Evolutionary conservation across 495 filamentous ascomycete genomes (phyloP).

Genomic region (Xylaria grammica): DNA sequence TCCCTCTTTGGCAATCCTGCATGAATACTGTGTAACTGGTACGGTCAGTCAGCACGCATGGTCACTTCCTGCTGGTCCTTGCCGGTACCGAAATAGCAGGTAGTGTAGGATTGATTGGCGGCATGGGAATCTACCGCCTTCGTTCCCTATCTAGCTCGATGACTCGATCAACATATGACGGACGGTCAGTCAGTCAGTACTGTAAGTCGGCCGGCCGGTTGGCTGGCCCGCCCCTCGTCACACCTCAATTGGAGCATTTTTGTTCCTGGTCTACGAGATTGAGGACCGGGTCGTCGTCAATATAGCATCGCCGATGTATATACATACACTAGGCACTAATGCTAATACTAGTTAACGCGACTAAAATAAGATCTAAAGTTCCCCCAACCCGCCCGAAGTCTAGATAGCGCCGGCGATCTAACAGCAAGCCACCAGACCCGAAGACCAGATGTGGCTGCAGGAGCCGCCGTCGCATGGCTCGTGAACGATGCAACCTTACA

Average conservation of each 20-base stretch:
- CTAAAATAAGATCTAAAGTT: too few relatives aligned
- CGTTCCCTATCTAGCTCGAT: conserved; percentile 6
- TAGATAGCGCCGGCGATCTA: conserved; percentile 20
- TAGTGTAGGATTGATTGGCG: conserved; percentile 7
- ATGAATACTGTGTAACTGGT: not conserved
- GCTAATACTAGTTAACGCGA: too few relatives aligned
- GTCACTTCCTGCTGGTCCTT: conserved; percentile 1
- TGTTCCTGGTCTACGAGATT: too few relatives aligned
- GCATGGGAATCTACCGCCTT: not conserved
- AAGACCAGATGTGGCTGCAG: conserved; percentile 27
- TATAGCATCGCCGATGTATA: too few relatives aligned
- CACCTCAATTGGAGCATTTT: not conserved
- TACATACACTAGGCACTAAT: too few relatives aligned
- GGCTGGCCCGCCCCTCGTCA: not conserved
- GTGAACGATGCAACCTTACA: conserved; percentile 25
- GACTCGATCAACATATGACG: not conserved
- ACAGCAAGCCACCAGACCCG: conserved; percentile 25
- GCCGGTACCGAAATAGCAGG: conserved; percentile 23
- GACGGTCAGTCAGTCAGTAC: not conserved
- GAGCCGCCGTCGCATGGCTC: conserved; percentile 25
- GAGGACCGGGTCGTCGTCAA: too few relatives aligned
- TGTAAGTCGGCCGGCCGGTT: not conserved
- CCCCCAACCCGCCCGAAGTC: not conserved
- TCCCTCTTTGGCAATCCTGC: conserved; percentile 9
- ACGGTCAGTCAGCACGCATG: conserved; percentile 6